phyloP scores from a whole-genome alignment of 208 protist species.

The Trypanosoma vivax region DNA sequence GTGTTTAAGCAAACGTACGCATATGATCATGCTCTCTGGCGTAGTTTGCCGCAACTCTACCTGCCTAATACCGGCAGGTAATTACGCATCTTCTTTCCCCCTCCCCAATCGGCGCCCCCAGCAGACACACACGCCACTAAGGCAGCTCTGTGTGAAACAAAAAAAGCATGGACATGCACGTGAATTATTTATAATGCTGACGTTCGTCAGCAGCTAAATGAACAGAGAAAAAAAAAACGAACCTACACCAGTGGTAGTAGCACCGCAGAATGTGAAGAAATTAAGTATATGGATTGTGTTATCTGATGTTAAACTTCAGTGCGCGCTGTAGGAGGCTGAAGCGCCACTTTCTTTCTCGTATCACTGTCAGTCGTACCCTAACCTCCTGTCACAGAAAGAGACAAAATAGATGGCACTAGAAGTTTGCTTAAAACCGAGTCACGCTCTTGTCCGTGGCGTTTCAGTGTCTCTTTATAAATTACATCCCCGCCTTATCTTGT shows the following conservation, averaged over 20 bases:
- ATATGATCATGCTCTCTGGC: too few relatives aligned
- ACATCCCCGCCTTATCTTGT: slow-evolving; percentile 2
- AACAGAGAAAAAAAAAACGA: too few relatives aligned
- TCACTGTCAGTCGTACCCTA: too few relatives aligned
- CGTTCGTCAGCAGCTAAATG: too few relatives aligned
- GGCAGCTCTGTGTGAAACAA: slow-evolving; percentile 22
- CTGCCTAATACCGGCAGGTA: slow-evolving; percentile 13
- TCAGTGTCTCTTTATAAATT: too few relatives aligned
- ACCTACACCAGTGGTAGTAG: too few relatives aligned
- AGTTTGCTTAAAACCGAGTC: slow-evolving; percentile 7
- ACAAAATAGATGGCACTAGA: slow-evolving; percentile 14
- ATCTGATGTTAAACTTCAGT: neutral
- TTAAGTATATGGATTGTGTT: neutral
- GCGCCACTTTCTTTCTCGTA: neutral
- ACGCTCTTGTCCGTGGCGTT: too few relatives aligned
- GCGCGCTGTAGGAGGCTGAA: neutral
- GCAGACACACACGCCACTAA: slow-evolving; percentile 43
- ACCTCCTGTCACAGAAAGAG: slow-evolving; percentile 19
- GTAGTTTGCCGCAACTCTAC: too few relatives aligned
- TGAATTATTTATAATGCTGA: too few relatives aligned
- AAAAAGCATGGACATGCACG: slow-evolving; percentile 1
- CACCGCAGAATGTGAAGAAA: too few relatives aligned
- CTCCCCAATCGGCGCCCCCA: slow-evolving; percentile 17
- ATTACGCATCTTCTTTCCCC: slow-evolving; percentile 45
- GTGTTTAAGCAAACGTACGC: neutral